Evolutionary conservation across 2,329 filamentous ascomycete genomes (phyloP).

Genomic region (Xylaria hypoxylon): DNA sequence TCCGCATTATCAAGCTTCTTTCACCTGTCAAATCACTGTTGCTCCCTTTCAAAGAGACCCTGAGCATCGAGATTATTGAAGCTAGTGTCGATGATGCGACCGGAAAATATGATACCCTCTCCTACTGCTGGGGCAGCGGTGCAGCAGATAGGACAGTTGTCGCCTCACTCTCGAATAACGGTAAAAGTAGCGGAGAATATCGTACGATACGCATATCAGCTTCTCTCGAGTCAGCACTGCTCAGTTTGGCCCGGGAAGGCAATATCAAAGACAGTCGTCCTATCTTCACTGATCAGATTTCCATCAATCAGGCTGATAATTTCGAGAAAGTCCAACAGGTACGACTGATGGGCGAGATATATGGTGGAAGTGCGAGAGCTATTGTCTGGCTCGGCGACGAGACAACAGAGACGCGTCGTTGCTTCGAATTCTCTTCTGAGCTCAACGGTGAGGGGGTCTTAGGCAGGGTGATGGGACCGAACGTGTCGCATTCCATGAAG

Average conservation of each 20-base stretch:
- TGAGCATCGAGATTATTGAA: slow-evolving; percentile 48
- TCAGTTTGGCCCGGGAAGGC: slow-evolving; percentile 39
- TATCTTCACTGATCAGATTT: slow-evolving; percentile 44
- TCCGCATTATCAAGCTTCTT: slow-evolving; percentile 47
- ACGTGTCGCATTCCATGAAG: slow-evolving; percentile 39
- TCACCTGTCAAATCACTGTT: slow-evolving; percentile 37
- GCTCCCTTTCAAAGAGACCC: slow-evolving; percentile 40
- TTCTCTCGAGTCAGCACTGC: slow-evolving; percentile 49
- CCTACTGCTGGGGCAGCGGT: slow-evolving; percentile 49
- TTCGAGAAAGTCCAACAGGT: slow-evolving; percentile 40
- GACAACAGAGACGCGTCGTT: slow-evolving; percentile 26
- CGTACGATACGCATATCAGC: slow-evolving; percentile 44
- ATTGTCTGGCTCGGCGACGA: slow-evolving; percentile 37
- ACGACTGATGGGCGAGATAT: slow-evolving; percentile 41
- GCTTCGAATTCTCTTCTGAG: slow-evolving; percentile 28
- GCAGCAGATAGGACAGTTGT: slow-evolving; percentile 45
- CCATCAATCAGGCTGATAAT: slow-evolving; percentile 41
- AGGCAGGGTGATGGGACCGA: slow-evolving; percentile 43
- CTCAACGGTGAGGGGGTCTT: slow-evolving; percentile 31
- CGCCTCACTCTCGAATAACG: slow-evolving; percentile 34
- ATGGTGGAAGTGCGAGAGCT: slow-evolving; percentile 28
- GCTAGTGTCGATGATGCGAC: slow-evolving; percentile 37
- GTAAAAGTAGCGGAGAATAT: slow-evolving; percentile 26
- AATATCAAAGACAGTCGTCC: slow-evolving; percentile 23
- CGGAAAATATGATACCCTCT: slow-evolving; percentile 48